Base-by-base conservation (phyloP, 495 filamentous ascomycete genomes). In the Halenospora varia region DNA sequence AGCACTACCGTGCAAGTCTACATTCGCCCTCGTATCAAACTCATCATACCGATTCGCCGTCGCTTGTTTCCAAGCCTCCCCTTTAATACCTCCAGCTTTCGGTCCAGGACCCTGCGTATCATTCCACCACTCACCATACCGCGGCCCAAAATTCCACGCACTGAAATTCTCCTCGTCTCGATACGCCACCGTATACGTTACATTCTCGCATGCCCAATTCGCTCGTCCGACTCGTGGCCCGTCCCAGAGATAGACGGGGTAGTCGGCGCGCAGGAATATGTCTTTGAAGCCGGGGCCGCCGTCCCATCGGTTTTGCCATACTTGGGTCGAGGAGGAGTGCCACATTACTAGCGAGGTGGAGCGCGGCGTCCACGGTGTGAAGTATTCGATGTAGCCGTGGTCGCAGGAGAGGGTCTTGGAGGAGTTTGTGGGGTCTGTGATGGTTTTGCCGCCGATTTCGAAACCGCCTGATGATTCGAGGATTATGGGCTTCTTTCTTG, bases 371-470 rank as follows among this genome's bases (percentile, higher is more conserved):
- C 68, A 75, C 0, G 76, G 76, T 39, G 72, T 68, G 61, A 79
- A 79, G 62, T 79, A 79, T 60, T 79, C 76, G 51, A 79, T 63
- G 59, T 77, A 79, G 17, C 76, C 76, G 59, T 77, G 75, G 25
- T 79, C 75, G 60, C 75, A 79, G 1, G 70, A 71, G 10, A 77
- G 67, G 0, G 75, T 76, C 49, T 59, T 50, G 47, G 66, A 9
- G 42, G 42, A n/a, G 3, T 20, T 70, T 2, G 24, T 41, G 3
- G 73, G 70, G 50, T 62, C 60, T 8, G 22, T 23, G 62, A 74
- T 70, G 48, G 68, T 48, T 46, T 59, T 70, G 39, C 74, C 73
- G 48, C 66, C 73, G 1, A 71, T 64, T 8, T 60, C 49, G 51
- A 77, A 77, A 1, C 74, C 74, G 35, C 74, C 74, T 0, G 74